Conservation (phyloP, 1,284 basidiomycete genomes). For the Heterobasidion irregulare region DNA sequence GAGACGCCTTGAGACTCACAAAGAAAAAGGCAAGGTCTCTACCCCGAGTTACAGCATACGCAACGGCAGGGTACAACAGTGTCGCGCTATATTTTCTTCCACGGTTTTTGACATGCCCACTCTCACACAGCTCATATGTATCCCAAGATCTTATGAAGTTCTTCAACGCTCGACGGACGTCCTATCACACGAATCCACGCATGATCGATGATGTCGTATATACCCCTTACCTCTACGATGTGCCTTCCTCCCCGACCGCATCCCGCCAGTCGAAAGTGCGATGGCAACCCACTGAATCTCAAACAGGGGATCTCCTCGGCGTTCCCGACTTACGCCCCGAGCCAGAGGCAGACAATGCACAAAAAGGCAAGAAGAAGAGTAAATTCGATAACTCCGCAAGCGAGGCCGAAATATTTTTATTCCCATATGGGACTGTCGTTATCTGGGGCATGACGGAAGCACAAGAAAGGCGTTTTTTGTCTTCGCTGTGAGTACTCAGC, state of each 20-base stretch:
- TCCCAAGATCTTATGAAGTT: constrained; percentile 84
- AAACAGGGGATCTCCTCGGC: constrained; percentile 60
- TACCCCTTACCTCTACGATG: constrained; percentile 74
- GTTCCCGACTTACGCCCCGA: constrained; percentile 50
- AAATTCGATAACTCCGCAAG: constrained; percentile 59
- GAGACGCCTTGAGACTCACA: constrained; percentile 84
- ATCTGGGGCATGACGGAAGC: constrained; percentile 96
- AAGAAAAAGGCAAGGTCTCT: constrained; percentile 92
- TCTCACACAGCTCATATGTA: constrained; percentile 63
- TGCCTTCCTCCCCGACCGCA: constrained; percentile 19
- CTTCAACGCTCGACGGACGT: constrained; percentile 71
- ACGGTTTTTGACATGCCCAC: neutral
- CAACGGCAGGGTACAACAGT: constrained; percentile 73
- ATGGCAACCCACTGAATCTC: constrained; percentile 8
- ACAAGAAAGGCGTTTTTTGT: constrained; percentile 85
- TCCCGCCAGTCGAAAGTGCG: constrained; percentile 10
- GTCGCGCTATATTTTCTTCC: neutral
- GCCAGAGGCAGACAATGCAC: constrained; percentile 9
- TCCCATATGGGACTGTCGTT: constrained; percentile 90
- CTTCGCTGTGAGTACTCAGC: constrained; percentile 63
- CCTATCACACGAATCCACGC: constrained; percentile 81
- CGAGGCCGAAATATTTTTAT: constrained; percentile 87
- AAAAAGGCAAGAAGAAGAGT: constrained; percentile 36
- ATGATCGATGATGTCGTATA: constrained; percentile 78
- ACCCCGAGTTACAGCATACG: constrained; percentile 93